phyloP scores from a whole-genome alignment of 305 asterid species.

The Fraxinus greggii region DNA sequence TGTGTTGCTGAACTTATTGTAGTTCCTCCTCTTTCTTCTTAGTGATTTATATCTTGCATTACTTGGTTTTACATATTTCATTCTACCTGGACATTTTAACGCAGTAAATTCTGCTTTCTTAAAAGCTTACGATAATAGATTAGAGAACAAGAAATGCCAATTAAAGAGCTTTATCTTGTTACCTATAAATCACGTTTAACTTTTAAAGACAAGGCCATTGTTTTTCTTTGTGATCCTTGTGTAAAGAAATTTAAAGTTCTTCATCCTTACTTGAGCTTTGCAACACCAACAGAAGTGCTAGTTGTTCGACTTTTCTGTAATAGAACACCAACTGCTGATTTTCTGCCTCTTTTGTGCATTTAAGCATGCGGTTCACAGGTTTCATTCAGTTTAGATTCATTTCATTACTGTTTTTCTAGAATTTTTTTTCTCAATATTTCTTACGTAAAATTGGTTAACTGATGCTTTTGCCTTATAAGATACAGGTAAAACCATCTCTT shows the following conservation, averaged over 20 bases:
- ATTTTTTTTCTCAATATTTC: neutral
- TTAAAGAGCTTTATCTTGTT: neutral
- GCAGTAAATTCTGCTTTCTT: neutral
- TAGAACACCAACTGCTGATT: neutral
- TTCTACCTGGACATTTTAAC: neutral
- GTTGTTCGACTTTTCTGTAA: neutral
- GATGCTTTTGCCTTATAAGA: conserved; percentile 10
- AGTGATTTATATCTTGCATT: neutral
- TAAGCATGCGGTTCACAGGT: neutral
- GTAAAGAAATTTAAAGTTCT: neutral
- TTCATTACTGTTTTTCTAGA: conserved; percentile 12
- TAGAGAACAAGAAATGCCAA: neutral
- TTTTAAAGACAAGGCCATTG: neutral
- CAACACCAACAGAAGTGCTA: neutral
- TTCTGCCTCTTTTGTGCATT: conserved; percentile 1
- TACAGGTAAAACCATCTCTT: conserved; percentile 9
- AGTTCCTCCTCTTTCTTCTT: conserved; percentile 11
- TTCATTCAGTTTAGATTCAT: conserved; percentile 10
- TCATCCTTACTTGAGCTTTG: conserved; percentile 12
- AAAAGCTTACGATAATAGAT: neutral
- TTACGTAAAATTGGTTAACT: conserved; percentile 14
- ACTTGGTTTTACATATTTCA: neutral
- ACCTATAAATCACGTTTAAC: neutral
- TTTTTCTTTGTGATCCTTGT: neutral
- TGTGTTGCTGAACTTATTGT: conserved; percentile 7